Evolutionary conservation across 2,329 filamentous ascomycete genomes (phyloP).

Genomic region (Colletotrichum zoysiae): DNA sequence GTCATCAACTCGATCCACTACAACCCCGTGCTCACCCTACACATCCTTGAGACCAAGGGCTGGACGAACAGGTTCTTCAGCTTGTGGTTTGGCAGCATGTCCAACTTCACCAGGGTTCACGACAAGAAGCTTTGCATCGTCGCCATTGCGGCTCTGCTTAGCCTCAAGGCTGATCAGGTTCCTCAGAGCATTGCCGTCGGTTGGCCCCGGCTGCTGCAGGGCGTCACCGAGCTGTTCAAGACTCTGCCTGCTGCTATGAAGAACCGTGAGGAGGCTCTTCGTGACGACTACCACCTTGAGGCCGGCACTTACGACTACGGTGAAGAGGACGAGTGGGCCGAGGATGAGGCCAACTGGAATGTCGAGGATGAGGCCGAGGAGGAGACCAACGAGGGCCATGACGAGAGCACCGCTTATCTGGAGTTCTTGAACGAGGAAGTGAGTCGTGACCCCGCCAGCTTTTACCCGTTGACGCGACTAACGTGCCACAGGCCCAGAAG

Average conservation of each 20-base stretch:
- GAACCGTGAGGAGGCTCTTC: slow-evolving; percentile 92
- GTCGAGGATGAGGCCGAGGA: slow-evolving; percentile 78
- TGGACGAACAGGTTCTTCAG: slow-evolving; percentile 99
- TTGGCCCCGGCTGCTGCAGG: slow-evolving; percentile 91
- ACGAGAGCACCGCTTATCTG: slow-evolving; percentile 93
- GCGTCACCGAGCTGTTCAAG: slow-evolving; percentile 91
- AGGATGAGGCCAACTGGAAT: slow-evolving; percentile 86
- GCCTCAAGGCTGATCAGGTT: slow-evolving; percentile 82
- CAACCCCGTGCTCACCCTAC: slow-evolving; percentile 86
- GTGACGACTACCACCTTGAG: slow-evolving; percentile 84
- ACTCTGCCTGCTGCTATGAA: slow-evolving; percentile 89
- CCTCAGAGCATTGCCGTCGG: slow-evolving; percentile 94
- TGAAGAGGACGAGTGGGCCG: slow-evolving; percentile 84
- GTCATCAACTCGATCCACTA: slow-evolving; percentile 99
- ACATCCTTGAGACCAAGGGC: slow-evolving; percentile 87
- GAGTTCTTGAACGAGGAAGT: slow-evolving; percentile 96
- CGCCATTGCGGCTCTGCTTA: slow-evolving; percentile 88
- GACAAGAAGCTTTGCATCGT: slow-evolving; percentile 99
- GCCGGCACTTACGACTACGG: slow-evolving; percentile 71
- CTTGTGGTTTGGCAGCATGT: slow-evolving; percentile 96
- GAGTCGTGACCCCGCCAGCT: slow-evolving; percentile 46
- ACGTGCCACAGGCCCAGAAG: slow-evolving; percentile 78
- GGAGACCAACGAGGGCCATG: slow-evolving; percentile 76
- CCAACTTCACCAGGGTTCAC: slow-evolving; percentile 91
- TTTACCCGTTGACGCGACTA: slow-evolving; percentile 35